Evolutionary conservation across 371 early-diverging fungal genomes (phyloP), one percentile per base, ranked within the genome.

Genomic region (Rhizopus delemar): DNA sequence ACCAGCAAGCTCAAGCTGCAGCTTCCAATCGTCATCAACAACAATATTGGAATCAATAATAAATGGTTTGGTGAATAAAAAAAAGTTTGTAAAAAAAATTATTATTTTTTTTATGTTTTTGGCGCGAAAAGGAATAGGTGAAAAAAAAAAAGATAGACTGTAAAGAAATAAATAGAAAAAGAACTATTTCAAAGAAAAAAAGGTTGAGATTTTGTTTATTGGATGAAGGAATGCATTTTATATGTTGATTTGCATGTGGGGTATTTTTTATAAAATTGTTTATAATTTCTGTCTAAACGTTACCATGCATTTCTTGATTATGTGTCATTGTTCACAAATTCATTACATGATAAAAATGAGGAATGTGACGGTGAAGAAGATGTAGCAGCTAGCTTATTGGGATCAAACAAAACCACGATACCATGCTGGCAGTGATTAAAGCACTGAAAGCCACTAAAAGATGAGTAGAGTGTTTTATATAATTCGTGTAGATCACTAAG

Each of bases 1-100:
- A 59, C 49, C 68, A 57, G 34, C 63, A 57, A n/a, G 28, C 28
- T 15, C 57, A 58, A 54, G 32, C 56, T 28, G 46, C 43, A 32
- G 55, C 53, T 39, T 55, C 65, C 43, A 56, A 62, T 41, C 67
- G 67, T 52, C 54, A 54, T 29, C 65, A 64, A 53, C 65, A 64
- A 46, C 65, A 59, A 48, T 65, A 65, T 31, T 65, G 65, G 65
- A 60, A 56, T 52, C 65, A 65, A 65, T 65, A 65, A 56, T n/a
- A 8, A 11, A 8, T 28, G 8, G 8, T 48, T 48, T 48, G 15
- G 43, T 43, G n/a, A 43, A 43, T 43, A 43, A 43, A 11, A 38
- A 38, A 38, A 38, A 38, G 39, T 38, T 51, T 51, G 35, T 51
- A 13, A 11, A 38, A 11, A 38, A 38, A 38, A 13, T 38, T 8